Evolutionary conservation across 352 stramenopile genomes (phyloP), one percentile per base, ranked within the genome.

Genomic region (Saprolegnia parasitica): DNA sequence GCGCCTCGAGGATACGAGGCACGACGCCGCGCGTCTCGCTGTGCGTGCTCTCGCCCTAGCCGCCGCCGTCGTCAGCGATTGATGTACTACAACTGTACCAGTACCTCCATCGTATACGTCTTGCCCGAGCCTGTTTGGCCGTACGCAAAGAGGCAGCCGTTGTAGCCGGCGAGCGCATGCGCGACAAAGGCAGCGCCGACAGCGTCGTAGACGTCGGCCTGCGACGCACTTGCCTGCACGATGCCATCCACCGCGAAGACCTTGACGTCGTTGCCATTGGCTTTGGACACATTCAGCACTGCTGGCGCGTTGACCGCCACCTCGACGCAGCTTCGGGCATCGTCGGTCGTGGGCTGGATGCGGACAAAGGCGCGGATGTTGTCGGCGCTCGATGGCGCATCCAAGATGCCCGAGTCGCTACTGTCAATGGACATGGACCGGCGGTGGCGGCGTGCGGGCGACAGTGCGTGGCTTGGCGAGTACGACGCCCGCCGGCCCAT

Each of bases 121-220:
- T 96, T 96, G 10, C 89, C 89, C 0, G 81, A 91, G 0, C 89
- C 89, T 1, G 89, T 96, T 68, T 96, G 87, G 35, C 89, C 89
- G 60, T 96, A 96, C 9, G 89, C 89, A 60, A 96, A 96, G 64
- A 96, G 90, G 64, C 83, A 93, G 40, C 89, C 89, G 62, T 96
- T 95, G 75, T 91, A 96, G 18, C 89, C 89, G 29, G 87, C 72
- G 32, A 96, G 78, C 0, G 84, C 87, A 62, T 90, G 92, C 49
- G 93, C 84, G 8, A 95, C 83, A 0, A 90, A 82, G 0, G 82
- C 78, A 18, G 80, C 74, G 16, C 84, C 89, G 20, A 80, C 81
- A 64, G 90, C 80, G 32, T 90, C 73, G 72, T 94, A 96, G 24
- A 96, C 77, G 49, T 92, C 81, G 55, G 86, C 84, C 71, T 96